Evolutionary conservation across 768 basidiomycete genomes (phyloP), one percentile per base, ranked within the genome.

Genomic region (Tricholoma bakamatsutake): DNA sequence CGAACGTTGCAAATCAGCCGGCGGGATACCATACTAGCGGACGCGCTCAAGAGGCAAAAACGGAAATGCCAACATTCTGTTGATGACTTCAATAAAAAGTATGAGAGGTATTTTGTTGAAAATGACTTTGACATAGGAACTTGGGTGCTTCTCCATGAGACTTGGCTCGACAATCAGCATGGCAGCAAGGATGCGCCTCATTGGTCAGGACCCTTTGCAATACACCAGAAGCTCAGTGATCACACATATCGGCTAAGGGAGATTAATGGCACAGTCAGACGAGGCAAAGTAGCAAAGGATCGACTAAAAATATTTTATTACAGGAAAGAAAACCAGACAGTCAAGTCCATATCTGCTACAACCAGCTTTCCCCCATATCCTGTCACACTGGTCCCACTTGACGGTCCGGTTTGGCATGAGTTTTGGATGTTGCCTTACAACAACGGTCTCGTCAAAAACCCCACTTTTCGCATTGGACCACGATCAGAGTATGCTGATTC

Each of bases 111-210:
- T 15, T 58, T 65, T 4, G 53, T 61, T 8, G 60, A 61, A 24
- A 42, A 54, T 12, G 56, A 63, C 10, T 69, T 64, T 48, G 53
- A 64, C 7, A 43, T 54, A 1, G 70, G 71, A 0, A 68, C 66
- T 27, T 71, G 65, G 62, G 71, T 73, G 0, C 61, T 69, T 13
- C 18, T 67, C 0, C 67, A 68, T n/a, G 66, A 73, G 58, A 67
- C 71, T 0, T 61, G 21, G 21, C 21, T 71, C 0, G 69, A 71
- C 48, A 43, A 55, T 0, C 68, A 67, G 55, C 63, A 66, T 10
- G 70, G 71, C 0, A 64, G 66, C 45, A 70, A 72, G 57, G 63
- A 61, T 0, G 43, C 54, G 17, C 65, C 62, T 40, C 50, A 62
- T 0, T 71, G 69, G 66, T 59, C 68, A 0, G 71, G 72, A 0